A percentile compares a stretch with the other conserved stretches of the same genome.
Evolutionary conservation across 257 asterid genomes (phyloP).

Genomic region (Rhazya stricta): DNA sequence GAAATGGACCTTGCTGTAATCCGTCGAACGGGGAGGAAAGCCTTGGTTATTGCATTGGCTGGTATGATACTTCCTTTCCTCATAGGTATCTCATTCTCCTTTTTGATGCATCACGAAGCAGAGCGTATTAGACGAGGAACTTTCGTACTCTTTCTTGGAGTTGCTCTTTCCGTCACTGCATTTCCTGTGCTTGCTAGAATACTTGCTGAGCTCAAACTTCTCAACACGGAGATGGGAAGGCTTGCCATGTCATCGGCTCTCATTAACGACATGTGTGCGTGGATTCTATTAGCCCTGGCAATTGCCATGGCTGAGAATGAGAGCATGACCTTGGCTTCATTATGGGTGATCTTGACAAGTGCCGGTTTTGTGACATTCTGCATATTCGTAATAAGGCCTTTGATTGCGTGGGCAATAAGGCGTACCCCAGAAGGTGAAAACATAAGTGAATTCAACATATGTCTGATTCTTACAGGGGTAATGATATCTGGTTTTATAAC

Average conservation of each 20-base stretch:
- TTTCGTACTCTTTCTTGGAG: constrained; percentile 85
- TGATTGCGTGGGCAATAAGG: constrained; percentile 41
- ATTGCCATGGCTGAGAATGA: constrained; percentile 80
- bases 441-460: constrained; percentile 58
- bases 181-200: constrained; percentile 91
- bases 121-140: constrained; percentile 56
- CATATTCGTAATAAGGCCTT: constrained; percentile 52
- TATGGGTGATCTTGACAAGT: constrained; percentile 78
- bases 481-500: constrained; percentile 85
- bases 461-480: constrained; percentile 81
- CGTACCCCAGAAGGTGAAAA: constrained; percentile 75
- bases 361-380: constrained; percentile 47
- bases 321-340: constrained; percentile 46
- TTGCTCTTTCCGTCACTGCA: constrained; percentile 78
- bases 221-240: constrained; percentile 76
- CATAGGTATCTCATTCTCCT: constrained; percentile 64
- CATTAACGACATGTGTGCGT: constrained; percentile 87
- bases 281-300: constrained; percentile 77
- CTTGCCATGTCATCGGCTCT: constrained; percentile 88
- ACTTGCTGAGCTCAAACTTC: constrained; percentile 86
- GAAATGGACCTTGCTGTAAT: constrained; percentile 92
- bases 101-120: constrained; percentile 34
- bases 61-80: constrained; percentile 83
- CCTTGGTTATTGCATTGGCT: constrained; percentile 51
- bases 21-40: constrained; percentile 57